Percentiles rank a stretch among this genome's conserved stretches.
These are phyloP conservation scores for Hirsutella minnesotensis DNA, from an alignment of 2,329 filamentous ascomycete genomes.

Conservation along the genomic window DNA sequence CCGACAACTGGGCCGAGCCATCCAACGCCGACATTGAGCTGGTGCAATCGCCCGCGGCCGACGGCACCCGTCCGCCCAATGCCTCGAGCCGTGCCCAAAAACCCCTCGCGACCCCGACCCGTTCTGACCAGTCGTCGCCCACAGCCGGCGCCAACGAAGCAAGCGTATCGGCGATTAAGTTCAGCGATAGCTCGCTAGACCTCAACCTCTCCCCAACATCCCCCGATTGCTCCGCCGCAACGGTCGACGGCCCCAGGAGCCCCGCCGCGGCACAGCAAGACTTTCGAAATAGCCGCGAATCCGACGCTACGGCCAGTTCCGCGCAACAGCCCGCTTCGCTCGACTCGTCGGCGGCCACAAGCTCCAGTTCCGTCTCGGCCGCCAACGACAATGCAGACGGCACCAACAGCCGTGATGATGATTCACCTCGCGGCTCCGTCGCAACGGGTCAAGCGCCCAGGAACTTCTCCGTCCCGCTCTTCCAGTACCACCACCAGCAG, in stretches of 20 bases:
- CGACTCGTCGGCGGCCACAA: conserved; percentile 42
- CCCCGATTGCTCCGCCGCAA: conserved; percentile 11
- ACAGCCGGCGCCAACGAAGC: conserved; percentile 1
- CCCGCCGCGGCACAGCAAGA: conserved; percentile 21
- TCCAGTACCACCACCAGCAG: conserved; percentile 53
- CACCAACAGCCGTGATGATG: conserved; percentile 25
- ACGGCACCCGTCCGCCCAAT: conserved; percentile 8
- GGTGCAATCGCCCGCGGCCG: conserved; percentile 14
- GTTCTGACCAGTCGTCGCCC: neutral
- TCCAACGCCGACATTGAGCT: conserved; percentile 40
- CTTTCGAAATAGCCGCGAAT: conserved; percentile 40
- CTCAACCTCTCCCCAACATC: conserved; percentile 9
- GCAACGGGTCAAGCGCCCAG: conserved; percentile 30
- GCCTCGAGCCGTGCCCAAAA: neutral
- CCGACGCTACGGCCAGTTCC: conserved; percentile 36
- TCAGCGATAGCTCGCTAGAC: conserved; percentile 7
- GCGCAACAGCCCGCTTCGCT: conserved; percentile 35
- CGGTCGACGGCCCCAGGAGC: conserved; percentile 19
- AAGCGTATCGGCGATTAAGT: conserved; percentile 6
- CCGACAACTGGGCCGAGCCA: conserved; percentile 39
- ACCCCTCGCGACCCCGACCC: neutral
- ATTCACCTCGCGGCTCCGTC: conserved; percentile 38
- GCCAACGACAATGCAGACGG: conserved; percentile 34
- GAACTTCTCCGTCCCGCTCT: conserved; percentile 37
- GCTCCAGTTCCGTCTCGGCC: conserved; percentile 42